These are phyloP conservation scores for Fusarium caatingaense DNA, from an alignment of 2,329 filamentous ascomycete genomes.

Conservation along the genomic window DNA sequence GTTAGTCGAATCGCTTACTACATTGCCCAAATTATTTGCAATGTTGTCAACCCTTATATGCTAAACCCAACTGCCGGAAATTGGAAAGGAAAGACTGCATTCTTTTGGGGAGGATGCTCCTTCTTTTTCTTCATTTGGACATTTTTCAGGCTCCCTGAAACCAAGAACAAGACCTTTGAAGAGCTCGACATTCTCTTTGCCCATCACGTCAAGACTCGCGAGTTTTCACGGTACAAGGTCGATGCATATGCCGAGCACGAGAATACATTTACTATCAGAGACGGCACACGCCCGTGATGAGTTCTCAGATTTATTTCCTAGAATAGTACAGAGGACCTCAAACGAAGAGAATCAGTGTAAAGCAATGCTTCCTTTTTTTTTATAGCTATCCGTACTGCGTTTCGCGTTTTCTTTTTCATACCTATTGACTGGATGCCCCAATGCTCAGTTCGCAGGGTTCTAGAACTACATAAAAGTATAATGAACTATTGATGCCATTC, in stretches of 20 bases:
- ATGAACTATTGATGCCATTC: background rate
- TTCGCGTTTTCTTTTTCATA: background rate
- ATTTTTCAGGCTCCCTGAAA: conserved; percentile 63
- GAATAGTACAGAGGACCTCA: background rate
- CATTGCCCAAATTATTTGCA: conserved; percentile 41
- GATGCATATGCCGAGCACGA: conserved; percentile 41
- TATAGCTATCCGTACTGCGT: background rate
- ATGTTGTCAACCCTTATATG: conserved; percentile 46
- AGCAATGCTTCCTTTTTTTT: background rate
- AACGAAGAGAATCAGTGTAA: background rate
- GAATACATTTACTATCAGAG: conserved; percentile 6
- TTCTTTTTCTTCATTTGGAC: conserved; percentile 57
- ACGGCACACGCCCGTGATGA: background rate
- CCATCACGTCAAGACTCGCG: conserved; percentile 52
- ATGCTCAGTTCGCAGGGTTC: background rate
- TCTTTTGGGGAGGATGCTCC: conserved; percentile 55
- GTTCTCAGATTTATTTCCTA: background rate
- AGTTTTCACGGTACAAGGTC: conserved; percentile 52
- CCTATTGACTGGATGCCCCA: background rate
- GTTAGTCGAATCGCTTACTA: conserved; percentile 48
- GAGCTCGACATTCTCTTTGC: conserved; percentile 67
- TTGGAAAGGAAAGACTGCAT: conserved; percentile 51
- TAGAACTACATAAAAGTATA: background rate
- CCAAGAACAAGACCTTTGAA: conserved; percentile 57
- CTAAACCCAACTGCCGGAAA: conserved; percentile 46